phyloP scores from a whole-genome alignment of 2,329 filamentous ascomycete species.

The Hirsutella thompsonii region DNA sequence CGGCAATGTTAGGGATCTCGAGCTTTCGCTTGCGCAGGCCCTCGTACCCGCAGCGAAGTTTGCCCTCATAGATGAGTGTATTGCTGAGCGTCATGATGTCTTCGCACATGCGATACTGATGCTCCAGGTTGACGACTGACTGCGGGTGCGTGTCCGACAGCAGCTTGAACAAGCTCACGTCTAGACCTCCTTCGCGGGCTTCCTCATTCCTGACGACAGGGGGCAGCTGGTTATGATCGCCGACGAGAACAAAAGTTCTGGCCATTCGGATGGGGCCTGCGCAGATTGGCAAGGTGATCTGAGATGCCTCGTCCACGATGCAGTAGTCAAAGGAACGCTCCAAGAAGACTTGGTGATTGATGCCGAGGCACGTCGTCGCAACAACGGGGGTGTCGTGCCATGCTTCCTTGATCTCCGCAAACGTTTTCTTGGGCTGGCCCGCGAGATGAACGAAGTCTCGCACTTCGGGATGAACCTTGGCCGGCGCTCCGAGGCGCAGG shows the following conservation, averaged over 20 bases:
- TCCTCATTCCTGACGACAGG: slow-evolving; percentile 89
- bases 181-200: slow-evolving; percentile 72
- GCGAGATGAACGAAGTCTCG: slow-evolving; percentile 74
- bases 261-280: slow-evolving; percentile 90
- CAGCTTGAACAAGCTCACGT: slow-evolving; percentile 87
- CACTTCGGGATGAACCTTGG: slow-evolving; percentile 82
- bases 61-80: slow-evolving; percentile 81
- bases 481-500: slow-evolving; percentile 70
- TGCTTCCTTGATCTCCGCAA: slow-evolving; percentile 71
- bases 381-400: slow-evolving; percentile 85
- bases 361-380: slow-evolving; percentile 86
- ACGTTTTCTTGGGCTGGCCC: slow-evolving; percentile 56
- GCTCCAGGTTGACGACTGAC: slow-evolving; percentile 82
- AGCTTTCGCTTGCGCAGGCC: slow-evolving; percentile 59
- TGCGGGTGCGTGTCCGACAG: slow-evolving; percentile 79
- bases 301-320: slow-evolving; percentile 94
- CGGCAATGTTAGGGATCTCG: slow-evolving; percentile 50
- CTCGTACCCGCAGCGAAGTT: slow-evolving; percentile 76
- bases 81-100: slow-evolving; percentile 95
- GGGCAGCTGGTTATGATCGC: slow-evolving; percentile 91
- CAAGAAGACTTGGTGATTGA: slow-evolving; percentile 79
- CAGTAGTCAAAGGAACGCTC: slow-evolving; percentile 93
- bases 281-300: slow-evolving; percentile 92
- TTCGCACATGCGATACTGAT: slow-evolving; percentile 97
- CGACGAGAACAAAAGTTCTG: slow-evolving; percentile 83